These are phyloP conservation scores for Vitis hybrid DNA, from an alignment of 177 flowering plant species.

Conservation along the genomic window DNA sequence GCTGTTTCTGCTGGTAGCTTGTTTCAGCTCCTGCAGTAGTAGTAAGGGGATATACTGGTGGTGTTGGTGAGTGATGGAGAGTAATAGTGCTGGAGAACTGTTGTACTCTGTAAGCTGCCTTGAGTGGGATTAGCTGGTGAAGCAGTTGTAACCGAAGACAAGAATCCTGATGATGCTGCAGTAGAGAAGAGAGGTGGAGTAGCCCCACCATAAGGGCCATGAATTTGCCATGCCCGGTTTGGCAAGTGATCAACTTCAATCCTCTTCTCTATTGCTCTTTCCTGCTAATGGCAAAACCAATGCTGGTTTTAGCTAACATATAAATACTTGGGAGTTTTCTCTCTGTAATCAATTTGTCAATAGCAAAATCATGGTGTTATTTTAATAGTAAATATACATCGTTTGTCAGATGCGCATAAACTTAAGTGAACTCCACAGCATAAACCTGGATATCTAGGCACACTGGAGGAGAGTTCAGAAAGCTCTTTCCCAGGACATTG, in stretches of 20 bases:
- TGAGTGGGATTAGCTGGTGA: slow-evolving; percentile 36
- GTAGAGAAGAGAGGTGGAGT: slow-evolving; percentile 45
- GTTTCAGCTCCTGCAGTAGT: slow-evolving; percentile 22
- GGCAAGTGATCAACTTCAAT: slow-evolving; percentile 31
- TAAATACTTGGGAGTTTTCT: not conserved
- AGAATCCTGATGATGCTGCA: slow-evolving; percentile 99
- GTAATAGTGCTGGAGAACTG: slow-evolving; percentile 9
- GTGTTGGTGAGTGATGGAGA: slow-evolving; percentile 19
- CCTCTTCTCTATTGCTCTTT: slow-evolving; percentile 43
- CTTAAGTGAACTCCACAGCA: too few relatives aligned
- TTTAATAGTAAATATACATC: too few relatives aligned
- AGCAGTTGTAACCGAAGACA: slow-evolving; percentile 37
- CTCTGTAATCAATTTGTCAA: not conserved
- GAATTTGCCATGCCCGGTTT: slow-evolving; percentile 53
- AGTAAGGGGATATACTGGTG: slow-evolving; percentile 19
- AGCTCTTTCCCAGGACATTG: too few relatives aligned
- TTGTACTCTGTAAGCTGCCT: slow-evolving; percentile 21
- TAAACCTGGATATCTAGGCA: too few relatives aligned
- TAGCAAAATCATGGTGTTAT: too few relatives aligned
- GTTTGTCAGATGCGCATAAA: too few relatives aligned
- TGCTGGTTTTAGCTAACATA: not conserved
- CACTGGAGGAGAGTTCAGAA: too few relatives aligned
- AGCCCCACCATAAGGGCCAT: slow-evolving; percentile 24
- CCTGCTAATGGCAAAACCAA: slow-evolving; percentile 35
- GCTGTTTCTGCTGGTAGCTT: not conserved